These are phyloP conservation scores for Aristolochia californica DNA, from an alignment of 164 flowering plant species.

Conservation along the genomic window DNA sequence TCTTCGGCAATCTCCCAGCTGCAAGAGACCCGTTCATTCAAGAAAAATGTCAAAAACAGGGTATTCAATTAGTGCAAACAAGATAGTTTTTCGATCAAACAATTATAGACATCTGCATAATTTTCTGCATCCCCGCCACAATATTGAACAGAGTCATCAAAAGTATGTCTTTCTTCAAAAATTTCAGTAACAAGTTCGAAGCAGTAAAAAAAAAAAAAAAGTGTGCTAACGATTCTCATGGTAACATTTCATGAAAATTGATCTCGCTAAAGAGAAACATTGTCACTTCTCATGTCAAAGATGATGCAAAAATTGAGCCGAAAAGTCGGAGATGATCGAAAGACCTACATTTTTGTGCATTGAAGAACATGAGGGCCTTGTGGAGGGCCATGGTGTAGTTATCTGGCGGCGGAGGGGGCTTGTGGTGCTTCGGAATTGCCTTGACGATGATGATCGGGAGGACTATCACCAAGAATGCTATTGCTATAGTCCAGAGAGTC, in stretches of 20 bases:
- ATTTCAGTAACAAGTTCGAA: background rate
- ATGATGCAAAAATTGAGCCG: no score
- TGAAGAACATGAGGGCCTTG: slow-evolving; percentile 74
- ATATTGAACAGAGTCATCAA: background rate
- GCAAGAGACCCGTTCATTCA: slow-evolving; percentile 16
- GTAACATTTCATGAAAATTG: no score
- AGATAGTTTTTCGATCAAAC: background rate
- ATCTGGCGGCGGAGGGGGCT: slow-evolving; percentile 39
- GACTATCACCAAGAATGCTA: slow-evolving; percentile 44
- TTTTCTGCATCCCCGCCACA: background rate
- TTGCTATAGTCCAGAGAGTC: slow-evolving; percentile 24
- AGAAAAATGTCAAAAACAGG: no score
- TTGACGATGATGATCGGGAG: slow-evolving; percentile 55
- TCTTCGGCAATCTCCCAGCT: slow-evolving; percentile 69
- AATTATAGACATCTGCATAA: background rate
- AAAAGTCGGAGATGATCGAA: no score
- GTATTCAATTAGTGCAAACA: background rate
- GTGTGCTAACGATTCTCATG: no score
- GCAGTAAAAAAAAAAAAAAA: background rate
- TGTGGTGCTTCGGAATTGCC: slow-evolving; percentile 41
- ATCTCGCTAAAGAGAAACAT: no score
- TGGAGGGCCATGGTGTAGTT: slow-evolving; percentile 66
- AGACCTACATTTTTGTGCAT: slow-evolving; percentile 76
- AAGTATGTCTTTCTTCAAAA: background rate
- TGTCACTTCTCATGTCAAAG: no score